Base-by-base conservation (phyloP, 257 asterid species). In the Striga asiatica region DNA sequence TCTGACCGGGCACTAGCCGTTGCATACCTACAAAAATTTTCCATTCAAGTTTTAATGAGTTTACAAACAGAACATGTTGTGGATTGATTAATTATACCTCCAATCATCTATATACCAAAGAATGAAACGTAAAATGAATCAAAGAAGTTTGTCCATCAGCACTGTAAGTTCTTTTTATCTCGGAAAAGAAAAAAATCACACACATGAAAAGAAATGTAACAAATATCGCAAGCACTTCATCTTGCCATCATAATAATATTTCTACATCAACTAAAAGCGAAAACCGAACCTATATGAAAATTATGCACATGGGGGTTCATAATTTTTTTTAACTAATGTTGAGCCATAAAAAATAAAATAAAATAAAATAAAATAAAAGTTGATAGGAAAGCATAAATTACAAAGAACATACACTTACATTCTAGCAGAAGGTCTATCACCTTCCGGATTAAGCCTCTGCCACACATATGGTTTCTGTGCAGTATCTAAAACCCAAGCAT, bases 1-100 rank as follows among this genome's bases (percentile, higher is more conserved):
- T 92, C 99, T 14, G 99, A 82, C 61, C 99, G 87, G 39, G 99
- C 94, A 83, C 99, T 85, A 55, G 89, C 99, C 21, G 97, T 92
- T 53, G 99, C 99, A 76, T 92, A 92, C 99, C 99, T 92, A 73
- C 69, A 72, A 50, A 46, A 62, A 69, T 68, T n/a, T n/a, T n/a
- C n/a, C n/a, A n/a, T n/a, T n/a, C n/a, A n/a, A n/a, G n/a, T n/a
- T n/a, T n/a, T n/a, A n/a, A n/a, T n/a, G n/a, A 54, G 54, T 34
- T 17, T 25, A n/a, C n/a, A 7, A 43, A 39, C n/a, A 23, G 14
- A 60, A 60, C n/a, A 32, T 32, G 19, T 35, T 35, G n/a, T 37
- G 24, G n/a, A n/a, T 22, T 27, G 52, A n/a, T 52, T 54, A 38
- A 9, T 22, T 47, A 2, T 28, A 46, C 29, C 54, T 58, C 27